These are phyloP conservation scores for Trichophyton simii DNA, from an alignment of 2,329 filamentous ascomycete genomes.

Conservation along the genomic window DNA sequence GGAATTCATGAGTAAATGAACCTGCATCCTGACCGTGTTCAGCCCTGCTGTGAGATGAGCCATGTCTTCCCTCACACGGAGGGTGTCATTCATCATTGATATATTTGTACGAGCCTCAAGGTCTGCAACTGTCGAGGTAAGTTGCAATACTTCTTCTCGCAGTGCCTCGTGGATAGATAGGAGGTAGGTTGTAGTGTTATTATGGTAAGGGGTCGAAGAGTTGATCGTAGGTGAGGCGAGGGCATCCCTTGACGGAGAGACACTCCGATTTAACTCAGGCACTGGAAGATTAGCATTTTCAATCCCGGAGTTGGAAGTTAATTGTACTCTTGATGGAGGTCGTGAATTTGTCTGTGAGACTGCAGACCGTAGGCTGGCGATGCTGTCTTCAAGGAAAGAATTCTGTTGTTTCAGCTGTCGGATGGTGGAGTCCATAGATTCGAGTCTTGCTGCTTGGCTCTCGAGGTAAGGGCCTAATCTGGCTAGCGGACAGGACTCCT, in stretches of 20 bases:
- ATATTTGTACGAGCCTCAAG: constrained; percentile 50
- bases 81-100: constrained; percentile 50
- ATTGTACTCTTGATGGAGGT: constrained; percentile 10
- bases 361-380: constrained; percentile 31
- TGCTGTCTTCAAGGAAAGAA: constrained; percentile 35
- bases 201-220: constrained; percentile 12
- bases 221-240: constrained; percentile 19
- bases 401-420: constrained; percentile 35
- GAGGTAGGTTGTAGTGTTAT: constrained; percentile 42
- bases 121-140: constrained; percentile 44
- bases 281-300: constrained; percentile 7
- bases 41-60: constrained; percentile 49
- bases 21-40: constrained; percentile 46
- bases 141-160: constrained; percentile 45
- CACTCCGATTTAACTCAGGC: constrained; percentile 14
- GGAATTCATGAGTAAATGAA: constrained; percentile 50
- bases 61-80: constrained; percentile 50
- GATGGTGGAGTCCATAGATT: constrained; percentile 34
- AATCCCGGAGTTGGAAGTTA: constrained; percentile 8
- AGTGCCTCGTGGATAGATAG: constrained; percentile 50
- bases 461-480: constrained; percentile 35
- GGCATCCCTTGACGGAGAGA: constrained; percentile 8
- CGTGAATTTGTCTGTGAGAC: constrained; percentile 23
- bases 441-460: constrained; percentile 31
- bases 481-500: constrained; percentile 40